Evolutionary conservation across 2,329 filamentous ascomycete species (phyloP), one percentile per base, ranked within the genome.

Genomic region (Hysterium pulicare): DNA sequence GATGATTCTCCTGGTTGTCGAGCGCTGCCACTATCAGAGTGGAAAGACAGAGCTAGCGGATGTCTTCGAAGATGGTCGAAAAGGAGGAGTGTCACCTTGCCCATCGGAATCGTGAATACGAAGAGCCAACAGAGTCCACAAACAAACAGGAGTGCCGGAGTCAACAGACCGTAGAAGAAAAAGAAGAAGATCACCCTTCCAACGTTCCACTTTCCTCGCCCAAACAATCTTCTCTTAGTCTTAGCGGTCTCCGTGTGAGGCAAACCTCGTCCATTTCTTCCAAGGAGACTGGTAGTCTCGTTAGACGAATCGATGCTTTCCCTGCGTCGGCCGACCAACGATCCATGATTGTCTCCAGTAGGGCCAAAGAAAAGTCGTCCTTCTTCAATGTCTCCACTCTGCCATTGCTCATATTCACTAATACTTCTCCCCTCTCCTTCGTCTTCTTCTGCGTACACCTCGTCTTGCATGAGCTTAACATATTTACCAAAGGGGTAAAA

Each of bases 61-160:
- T 97, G 93, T 35, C 93, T 85, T 41, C 91, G 83, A 19, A 98
- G 78, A 66, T 98, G 94, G 66, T 91, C 84, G 62, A 95, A 87
- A 11, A 98, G 74, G 43, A 97, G 80, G 48, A 91, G 78, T 2
- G 90, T 95, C 31, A 95, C 87, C 64, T 94, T 95, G 57, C 90
- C 94, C 93, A 98, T 98, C 7, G 93, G 94, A 41, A 98, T 98
- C 75, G 84, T 90, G 71, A 98, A 98, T 44, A 98, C 93, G 52
- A 97, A 69, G 60, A 98, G 84, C 90, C 91, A 98, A 71, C 93
- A 98, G 46, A 95, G 79, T 20, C 80, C 81, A 7, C 90, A 95
- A 26, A 93, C 90, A 33, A 95, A 59, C 54, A 97, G 84, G 51
- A 97, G 78, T 16, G 87, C 80, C 2, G 93, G 93, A 3, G 87